phyloP scores from a whole-genome alignment of 441 rosid species.

The Erodium texanum region DNA sequence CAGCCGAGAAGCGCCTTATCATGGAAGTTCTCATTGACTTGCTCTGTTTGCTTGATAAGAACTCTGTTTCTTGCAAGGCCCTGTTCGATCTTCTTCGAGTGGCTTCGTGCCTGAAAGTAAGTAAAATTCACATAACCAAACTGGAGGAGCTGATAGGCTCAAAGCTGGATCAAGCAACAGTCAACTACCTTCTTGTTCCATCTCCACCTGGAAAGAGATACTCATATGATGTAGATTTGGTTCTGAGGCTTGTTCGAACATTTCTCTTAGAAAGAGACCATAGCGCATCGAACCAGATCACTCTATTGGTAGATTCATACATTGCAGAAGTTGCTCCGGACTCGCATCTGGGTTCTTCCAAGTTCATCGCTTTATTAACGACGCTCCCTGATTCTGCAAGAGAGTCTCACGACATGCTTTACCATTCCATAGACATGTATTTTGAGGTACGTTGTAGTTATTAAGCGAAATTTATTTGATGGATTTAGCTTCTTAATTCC shows the following conservation, averaged over 20 bases:
- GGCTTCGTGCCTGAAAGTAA: constrained; percentile 23
- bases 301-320: constrained; percentile 36
- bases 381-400: constrained; percentile 38
- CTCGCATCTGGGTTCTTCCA: constrained; percentile 23
- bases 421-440: constrained; percentile 44
- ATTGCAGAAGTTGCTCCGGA: constrained; percentile 47
- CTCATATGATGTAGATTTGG: constrained; percentile 37
- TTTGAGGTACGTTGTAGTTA: constrained; percentile 32
- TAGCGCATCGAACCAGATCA: constrained; percentile 28
- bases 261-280: constrained; percentile 21
- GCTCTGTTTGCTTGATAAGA: constrained; percentile 30
- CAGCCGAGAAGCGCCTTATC: constrained; percentile 26
- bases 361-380: constrained; percentile 29
- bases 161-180: constrained; percentile 38
- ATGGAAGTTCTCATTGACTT: constrained; percentile 25
- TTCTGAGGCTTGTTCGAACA: constrained; percentile 31
- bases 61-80: constrained; percentile 33
- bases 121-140: constrained; percentile 13
- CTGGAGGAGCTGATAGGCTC: constrained; percentile 41
- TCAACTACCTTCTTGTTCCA: constrained; percentile 36
- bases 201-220: constrained; percentile 21
- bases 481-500: background rate
- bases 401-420: constrained; percentile 33
- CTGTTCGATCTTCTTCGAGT: constrained; percentile 30
- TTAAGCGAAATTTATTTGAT: background rate